Evolutionary conservation across 805 yeast genomes (phyloP).

Genomic region (Pichia manshurica): DNA sequence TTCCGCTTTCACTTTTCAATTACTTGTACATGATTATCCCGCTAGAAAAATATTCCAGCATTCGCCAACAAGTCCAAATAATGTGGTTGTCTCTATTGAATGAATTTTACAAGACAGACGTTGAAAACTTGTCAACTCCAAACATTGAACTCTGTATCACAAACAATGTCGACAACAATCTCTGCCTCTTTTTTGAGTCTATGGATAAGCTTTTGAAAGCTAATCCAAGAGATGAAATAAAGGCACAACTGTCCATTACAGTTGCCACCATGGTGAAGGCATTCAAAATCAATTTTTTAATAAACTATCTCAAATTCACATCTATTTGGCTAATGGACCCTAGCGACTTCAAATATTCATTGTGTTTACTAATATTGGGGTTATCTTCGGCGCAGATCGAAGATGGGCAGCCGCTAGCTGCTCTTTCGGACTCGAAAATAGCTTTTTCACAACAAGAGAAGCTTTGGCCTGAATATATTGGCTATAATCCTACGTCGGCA

Average conservation of each 20-base stretch:
- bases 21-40: slow-evolving; percentile 27
- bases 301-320: slow-evolving; percentile 20
- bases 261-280: slow-evolving; percentile 24
- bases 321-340: slow-evolving; percentile 19
- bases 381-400: slow-evolving; percentile 7
- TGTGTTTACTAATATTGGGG: slow-evolving; percentile 17
- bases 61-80: slow-evolving; percentile 31
- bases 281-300: slow-evolving; percentile 22
- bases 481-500: slow-evolving; percentile 3
- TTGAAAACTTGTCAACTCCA: slow-evolving; percentile 28
- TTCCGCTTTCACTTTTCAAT: slow-evolving; percentile 40
- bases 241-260: slow-evolving; percentile 23
- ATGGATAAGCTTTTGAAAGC: slow-evolving; percentile 12
- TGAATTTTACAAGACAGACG: slow-evolving; percentile 25
- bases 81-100: slow-evolving; percentile 37
- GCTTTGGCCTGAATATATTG: slow-evolving; percentile 18
- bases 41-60: slow-evolving; percentile 16
- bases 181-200: slow-evolving; percentile 34
- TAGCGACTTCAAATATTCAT: slow-evolving; percentile 17
- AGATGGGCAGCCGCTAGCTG: slow-evolving; percentile 3
- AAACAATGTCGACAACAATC: slow-evolving; percentile 35
- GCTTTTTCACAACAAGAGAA: slow-evolving; percentile 10
- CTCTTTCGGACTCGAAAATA: slow-evolving; percentile 12
- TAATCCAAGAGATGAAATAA: slow-evolving; percentile 20
- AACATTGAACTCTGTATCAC: slow-evolving; percentile 39